Percentiles rank a stretch among this genome's conserved stretches.
Conservation (phyloP, 495 filamentous ascomycete species). For the Evansstolkia leycettana region DNA sequence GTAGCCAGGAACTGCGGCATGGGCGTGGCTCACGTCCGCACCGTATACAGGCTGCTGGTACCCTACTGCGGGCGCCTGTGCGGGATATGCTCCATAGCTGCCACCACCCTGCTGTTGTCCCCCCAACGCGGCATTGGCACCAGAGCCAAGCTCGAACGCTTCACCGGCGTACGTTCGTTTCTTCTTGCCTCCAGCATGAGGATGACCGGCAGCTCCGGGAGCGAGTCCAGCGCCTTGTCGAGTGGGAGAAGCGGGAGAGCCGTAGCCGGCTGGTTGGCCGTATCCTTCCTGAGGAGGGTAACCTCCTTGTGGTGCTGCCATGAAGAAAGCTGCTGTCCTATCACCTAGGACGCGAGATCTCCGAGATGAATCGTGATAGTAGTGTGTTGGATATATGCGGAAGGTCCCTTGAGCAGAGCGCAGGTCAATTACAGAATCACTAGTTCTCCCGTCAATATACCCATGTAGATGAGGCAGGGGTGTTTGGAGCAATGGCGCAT, state of each 20-base stretch:
- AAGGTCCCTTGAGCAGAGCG: background rate
- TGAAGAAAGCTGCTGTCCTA: conserved; percentile 16
- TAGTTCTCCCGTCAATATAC: conserved; percentile 1
- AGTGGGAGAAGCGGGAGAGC: conserved; percentile 20
- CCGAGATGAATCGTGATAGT: background rate
- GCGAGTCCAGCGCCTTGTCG: conserved; percentile 20
- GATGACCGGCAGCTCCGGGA: conserved; percentile 17
- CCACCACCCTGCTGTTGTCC: conserved; percentile 42
- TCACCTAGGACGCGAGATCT: no score
- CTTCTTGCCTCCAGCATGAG: conserved; percentile 51
- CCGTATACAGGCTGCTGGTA: conserved; percentile 47
- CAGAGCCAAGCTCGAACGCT: conserved; percentile 84
- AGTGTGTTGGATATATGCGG: background rate
- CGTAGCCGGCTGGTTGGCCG: conserved; percentile 35
- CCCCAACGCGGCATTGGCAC: conserved; percentile 68
- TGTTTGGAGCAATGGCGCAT: background rate
- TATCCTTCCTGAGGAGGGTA: conserved; percentile 46
- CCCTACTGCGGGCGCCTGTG: conserved; percentile 34
- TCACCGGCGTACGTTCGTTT: conserved; percentile 88
- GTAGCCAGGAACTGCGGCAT: conserved; percentile 56
- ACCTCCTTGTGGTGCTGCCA: conserved; percentile 52
- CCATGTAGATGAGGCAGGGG: background rate
- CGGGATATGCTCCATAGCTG: conserved; percentile 45
- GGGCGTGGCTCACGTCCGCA: conserved; percentile 28
- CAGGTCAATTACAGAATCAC: background rate